Evolutionary conservation across 345 rosid species (phyloP).

Genomic region (Eutrema heterophyllum): DNA sequence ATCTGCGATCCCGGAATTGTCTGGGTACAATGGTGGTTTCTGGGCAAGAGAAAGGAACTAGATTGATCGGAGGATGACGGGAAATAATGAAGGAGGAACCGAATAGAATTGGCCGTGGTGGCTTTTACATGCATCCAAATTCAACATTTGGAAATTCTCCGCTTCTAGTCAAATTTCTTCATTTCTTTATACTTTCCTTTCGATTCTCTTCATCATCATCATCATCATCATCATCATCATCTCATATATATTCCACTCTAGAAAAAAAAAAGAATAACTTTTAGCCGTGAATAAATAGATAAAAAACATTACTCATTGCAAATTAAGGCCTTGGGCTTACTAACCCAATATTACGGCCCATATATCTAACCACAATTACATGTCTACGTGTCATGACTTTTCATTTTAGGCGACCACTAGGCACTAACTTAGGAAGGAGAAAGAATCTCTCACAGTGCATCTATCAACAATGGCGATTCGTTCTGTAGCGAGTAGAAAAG

Average conservation of each 20-base stretch:
- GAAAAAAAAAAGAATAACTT: neutral
- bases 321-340: neutral
- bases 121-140: constrained; percentile 19
- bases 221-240: neutral
- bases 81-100: neutral
- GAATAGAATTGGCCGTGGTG: neutral
- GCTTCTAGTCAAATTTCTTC: constrained; percentile 22
- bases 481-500: constrained; percentile 34
- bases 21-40: neutral
- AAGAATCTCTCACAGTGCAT: neutral
- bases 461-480: constrained; percentile 63
- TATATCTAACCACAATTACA: neutral
- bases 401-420: constrained; percentile 5
- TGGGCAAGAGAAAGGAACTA: neutral
- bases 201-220: neutral
- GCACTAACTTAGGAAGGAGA: neutral
- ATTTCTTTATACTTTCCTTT: constrained; percentile 13
- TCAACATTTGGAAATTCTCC: constrained; percentile 22
- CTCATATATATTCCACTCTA: neutral
- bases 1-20: neutral
- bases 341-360: constrained; percentile 5
- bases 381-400: neutral
- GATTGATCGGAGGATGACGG: constrained; percentile 10
- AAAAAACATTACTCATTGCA: neutral
- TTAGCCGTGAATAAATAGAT: neutral